Evolutionary conservation across 176 grass and related monocot genomes (phyloP).

Genomic region (Stipa capillata): DNA sequence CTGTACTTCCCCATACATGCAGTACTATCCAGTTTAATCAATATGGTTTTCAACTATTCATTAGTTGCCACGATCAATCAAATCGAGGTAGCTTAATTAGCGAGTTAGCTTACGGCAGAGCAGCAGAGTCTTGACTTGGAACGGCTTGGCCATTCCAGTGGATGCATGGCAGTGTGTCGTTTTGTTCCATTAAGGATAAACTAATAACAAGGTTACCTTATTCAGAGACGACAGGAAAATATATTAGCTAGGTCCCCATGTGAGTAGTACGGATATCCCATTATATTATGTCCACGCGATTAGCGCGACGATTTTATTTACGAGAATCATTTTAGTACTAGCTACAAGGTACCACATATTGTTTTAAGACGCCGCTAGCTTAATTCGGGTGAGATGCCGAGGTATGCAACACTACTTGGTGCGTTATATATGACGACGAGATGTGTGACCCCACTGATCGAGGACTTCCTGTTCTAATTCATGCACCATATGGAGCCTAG

Average conservation of each 20-base stretch:
- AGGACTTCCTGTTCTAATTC: too few relatives aligned
- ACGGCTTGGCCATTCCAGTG: not conserved
- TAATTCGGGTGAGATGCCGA: not conserved
- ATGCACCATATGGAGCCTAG: too few relatives aligned
- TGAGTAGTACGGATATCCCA: not conserved
- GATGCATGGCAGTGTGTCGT: not conserved
- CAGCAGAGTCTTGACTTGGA: not conserved
- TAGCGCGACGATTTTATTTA: not conserved
- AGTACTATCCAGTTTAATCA: not conserved
- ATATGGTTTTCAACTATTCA: not conserved
- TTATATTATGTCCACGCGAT: constrained; percentile 21
- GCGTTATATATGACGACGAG: not conserved
- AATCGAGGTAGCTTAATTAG: not conserved
- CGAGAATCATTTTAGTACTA: not conserved
- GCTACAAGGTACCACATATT: not conserved
- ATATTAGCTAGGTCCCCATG: not conserved
- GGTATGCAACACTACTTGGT: too few relatives aligned
- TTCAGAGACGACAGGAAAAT: not conserved
- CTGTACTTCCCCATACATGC: too few relatives aligned
- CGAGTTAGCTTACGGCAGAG: not conserved
- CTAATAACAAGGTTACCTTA: not conserved
- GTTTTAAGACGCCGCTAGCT: not conserved
- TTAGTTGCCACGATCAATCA: not conserved
- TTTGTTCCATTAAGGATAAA: constrained; percentile 11
- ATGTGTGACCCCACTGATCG: not conserved